A percentile compares a stretch with the other conserved stretches of the same genome.
phyloP scores from a whole-genome alignment of 768 basidiomycete genomes.

The Agrocybe chaxingu region DNA sequence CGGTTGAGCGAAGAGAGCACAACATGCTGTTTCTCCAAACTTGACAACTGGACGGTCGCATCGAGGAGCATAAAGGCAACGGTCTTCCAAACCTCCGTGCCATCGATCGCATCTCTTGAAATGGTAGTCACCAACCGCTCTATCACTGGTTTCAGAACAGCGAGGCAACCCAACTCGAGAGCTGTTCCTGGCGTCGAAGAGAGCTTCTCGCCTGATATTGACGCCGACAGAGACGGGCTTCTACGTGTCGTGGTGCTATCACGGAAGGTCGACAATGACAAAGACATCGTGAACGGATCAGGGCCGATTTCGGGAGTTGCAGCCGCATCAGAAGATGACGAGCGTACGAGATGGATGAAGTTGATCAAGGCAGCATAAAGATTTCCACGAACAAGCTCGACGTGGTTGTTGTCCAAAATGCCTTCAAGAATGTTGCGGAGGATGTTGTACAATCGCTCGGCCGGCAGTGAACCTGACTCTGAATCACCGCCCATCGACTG shows the following conservation, averaged over 20 bases:
- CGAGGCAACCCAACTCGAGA: slow-evolving; percentile 61
- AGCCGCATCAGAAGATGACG: slow-evolving; percentile 23
- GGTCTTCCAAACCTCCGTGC: slow-evolving; percentile 96
- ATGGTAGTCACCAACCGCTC: slow-evolving; percentile 73
- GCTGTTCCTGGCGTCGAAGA: slow-evolving; percentile 25
- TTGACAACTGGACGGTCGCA: slow-evolving; percentile 70
- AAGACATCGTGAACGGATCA: slow-evolving; percentile 24
- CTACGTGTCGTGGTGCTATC: slow-evolving; percentile 38
- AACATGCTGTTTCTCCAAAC: slow-evolving; percentile 62
- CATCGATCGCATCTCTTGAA: slow-evolving; percentile 91
- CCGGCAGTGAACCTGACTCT: slow-evolving; percentile 68
- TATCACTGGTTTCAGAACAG: slow-evolving; percentile 61
- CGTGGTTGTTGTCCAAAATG: slow-evolving; percentile 69
- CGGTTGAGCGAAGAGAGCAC: slow-evolving; percentile 58
- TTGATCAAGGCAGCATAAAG: slow-evolving; percentile 91
- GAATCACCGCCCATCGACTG: slow-evolving; percentile 63
- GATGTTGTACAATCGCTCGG: slow-evolving; percentile 74
- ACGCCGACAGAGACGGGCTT: slow-evolving; percentile 32
- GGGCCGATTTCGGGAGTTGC: slow-evolving; percentile 13
- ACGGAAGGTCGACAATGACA: slow-evolving; percentile 36
- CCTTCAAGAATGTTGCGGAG: slow-evolving; percentile 74
- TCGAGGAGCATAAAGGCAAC: slow-evolving; percentile 91
- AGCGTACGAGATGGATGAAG: slow-evolving; percentile 74
- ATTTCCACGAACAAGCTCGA: slow-evolving; percentile 89
- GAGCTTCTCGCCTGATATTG: slow-evolving; percentile 17